These are phyloP conservation scores for Periconia sp. DNA, from an alignment of 2,329 filamentous ascomycete species.

Conservation along the genomic window DNA sequence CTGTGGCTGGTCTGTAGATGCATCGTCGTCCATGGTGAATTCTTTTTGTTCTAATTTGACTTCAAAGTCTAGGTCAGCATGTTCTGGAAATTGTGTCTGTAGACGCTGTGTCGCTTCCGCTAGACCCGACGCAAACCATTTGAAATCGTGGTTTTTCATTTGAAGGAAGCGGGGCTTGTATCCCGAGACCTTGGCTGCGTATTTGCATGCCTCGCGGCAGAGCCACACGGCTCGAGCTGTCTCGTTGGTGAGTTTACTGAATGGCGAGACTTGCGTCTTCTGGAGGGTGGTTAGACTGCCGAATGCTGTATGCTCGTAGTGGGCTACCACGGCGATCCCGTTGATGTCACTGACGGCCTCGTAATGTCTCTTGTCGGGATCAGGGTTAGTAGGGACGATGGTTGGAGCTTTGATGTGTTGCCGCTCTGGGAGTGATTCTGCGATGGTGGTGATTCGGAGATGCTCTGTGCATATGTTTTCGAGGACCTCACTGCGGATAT, in stretches of 20 bases:
- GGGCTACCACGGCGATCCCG: slow-evolving; percentile 9
- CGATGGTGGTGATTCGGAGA: slow-evolving; percentile 3
- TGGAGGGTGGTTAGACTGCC: slow-evolving; percentile 11
- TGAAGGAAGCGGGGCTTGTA: slow-evolving; percentile 9
- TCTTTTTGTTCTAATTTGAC: slow-evolving; percentile 5
- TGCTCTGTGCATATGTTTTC: slow-evolving; percentile 6
- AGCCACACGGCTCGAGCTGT: slow-evolving; percentile 7
- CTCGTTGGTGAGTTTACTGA: not conserved
- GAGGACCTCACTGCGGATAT: slow-evolving; percentile 4
- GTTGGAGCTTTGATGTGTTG: slow-evolving; percentile 7
- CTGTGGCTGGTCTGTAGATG: slow-evolving; percentile 1
- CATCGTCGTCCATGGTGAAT: slow-evolving; percentile 3
- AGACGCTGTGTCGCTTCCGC: slow-evolving; percentile 3
- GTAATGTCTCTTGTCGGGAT: slow-evolving; percentile 7
- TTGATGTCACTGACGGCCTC: slow-evolving; percentile 13
- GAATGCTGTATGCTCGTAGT: slow-evolving; percentile 7
- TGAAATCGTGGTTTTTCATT: slow-evolving; percentile 8
- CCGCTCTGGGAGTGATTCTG: slow-evolving; percentile 3
- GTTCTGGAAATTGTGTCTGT: slow-evolving; percentile 3
- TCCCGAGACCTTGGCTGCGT: slow-evolving; percentile 5
- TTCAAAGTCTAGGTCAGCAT: slow-evolving; percentile 6
- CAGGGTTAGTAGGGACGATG: slow-evolving; percentile 7
- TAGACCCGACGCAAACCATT: slow-evolving; percentile 10
- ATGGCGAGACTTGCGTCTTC: not conserved
- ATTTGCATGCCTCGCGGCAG: slow-evolving; percentile 10